These are phyloP conservation scores for Pseudocercospora eumusae DNA, from an alignment of 2,329 filamentous ascomycete species.

Conservation along the genomic window DNA sequence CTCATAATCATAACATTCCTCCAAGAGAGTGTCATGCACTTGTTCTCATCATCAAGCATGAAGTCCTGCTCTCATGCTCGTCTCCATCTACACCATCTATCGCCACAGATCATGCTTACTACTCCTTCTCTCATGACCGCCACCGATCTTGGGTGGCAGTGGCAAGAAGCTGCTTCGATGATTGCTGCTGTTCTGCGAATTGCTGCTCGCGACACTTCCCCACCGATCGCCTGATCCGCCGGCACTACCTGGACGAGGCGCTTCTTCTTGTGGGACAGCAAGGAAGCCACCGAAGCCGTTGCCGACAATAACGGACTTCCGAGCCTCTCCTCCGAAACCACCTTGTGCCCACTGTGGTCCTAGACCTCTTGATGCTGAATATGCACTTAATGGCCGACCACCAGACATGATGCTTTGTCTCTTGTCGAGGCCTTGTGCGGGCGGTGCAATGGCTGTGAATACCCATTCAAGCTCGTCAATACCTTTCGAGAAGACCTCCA, in stretches of 20 bases:
- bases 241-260: slow-evolving; percentile 36
- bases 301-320: slow-evolving; percentile 64
- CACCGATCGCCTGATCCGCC: slow-evolving; percentile 29
- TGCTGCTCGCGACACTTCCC: slow-evolving; percentile 19
- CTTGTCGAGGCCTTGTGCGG: slow-evolving; percentile 42
- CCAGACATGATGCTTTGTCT: slow-evolving; percentile 36
- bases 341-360: slow-evolving; percentile 56
- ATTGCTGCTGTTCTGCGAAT: slow-evolving; percentile 8
- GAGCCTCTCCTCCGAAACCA: slow-evolving; percentile 55
- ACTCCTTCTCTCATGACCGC: slow-evolving; percentile 33
- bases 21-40: too few relatives aligned
- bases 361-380: slow-evolving; percentile 49
- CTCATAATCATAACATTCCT: not conserved
- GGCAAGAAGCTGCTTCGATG: slow-evolving; percentile 32
- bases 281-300: slow-evolving; percentile 68
- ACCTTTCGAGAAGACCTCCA: slow-evolving; percentile 68
- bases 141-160: slow-evolving; percentile 36
- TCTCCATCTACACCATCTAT: not conserved
- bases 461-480: slow-evolving; percentile 68
- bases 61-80: slow-evolving; percentile 15
- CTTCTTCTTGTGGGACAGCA: slow-evolving; percentile 60
- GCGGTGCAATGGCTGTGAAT: slow-evolving; percentile 61
- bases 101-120: slow-evolving; percentile 42
- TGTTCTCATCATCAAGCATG: too few relatives aligned
- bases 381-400: slow-evolving; percentile 49